Percentiles rank a stretch among this genome's conserved stretches.
phyloP scores from a whole-genome alignment of 202 grass and related monocot species.

The Brachypodium distachyon region DNA sequence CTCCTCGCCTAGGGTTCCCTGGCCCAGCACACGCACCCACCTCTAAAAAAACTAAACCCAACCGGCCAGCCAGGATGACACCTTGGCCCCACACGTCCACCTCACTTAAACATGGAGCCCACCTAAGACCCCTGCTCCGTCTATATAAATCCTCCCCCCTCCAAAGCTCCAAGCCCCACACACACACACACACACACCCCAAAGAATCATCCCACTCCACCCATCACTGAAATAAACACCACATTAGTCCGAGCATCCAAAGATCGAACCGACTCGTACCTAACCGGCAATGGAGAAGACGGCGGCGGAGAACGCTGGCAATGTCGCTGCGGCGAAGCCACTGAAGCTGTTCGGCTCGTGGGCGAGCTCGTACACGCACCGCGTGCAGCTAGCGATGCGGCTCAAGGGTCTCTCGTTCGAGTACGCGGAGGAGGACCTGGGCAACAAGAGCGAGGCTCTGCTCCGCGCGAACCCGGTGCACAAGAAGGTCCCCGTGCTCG shows the following conservation, averaged over 20 bases:
- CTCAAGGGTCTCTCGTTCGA: slow-evolving; percentile 70
- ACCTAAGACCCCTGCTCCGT: neutral
- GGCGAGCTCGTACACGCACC: slow-evolving; percentile 94
- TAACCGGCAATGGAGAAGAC: slow-evolving; percentile 20
- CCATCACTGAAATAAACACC: neutral
- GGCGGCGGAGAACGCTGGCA: neutral
- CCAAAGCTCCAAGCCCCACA: neutral
- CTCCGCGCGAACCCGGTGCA: slow-evolving; percentile 63
- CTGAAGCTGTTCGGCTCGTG: slow-evolving; percentile 73
- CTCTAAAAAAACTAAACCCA: too few species aligned
- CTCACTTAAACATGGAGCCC: neutral
- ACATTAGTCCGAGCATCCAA: neutral
- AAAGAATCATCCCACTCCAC: neutral
- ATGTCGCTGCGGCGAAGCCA: neutral
- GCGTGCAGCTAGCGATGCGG: slow-evolving; percentile 73
- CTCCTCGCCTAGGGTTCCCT: neutral
- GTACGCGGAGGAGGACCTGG: slow-evolving; percentile 74
- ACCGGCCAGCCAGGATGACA: neutral
- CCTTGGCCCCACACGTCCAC: neutral
- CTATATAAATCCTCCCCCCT: slow-evolving; percentile 43
- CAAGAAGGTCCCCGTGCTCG: slow-evolving; percentile 89
- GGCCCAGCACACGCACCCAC: slow-evolving; percentile 8
- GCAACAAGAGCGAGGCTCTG: slow-evolving; percentile 55
- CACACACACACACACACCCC: neutral
- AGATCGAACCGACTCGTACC: neutral